Percentiles rank a stretch among this genome's conserved stretches.
phyloP scores from a whole-genome alignment of 345 rosid species.

The Hibiscus trionum region DNA sequence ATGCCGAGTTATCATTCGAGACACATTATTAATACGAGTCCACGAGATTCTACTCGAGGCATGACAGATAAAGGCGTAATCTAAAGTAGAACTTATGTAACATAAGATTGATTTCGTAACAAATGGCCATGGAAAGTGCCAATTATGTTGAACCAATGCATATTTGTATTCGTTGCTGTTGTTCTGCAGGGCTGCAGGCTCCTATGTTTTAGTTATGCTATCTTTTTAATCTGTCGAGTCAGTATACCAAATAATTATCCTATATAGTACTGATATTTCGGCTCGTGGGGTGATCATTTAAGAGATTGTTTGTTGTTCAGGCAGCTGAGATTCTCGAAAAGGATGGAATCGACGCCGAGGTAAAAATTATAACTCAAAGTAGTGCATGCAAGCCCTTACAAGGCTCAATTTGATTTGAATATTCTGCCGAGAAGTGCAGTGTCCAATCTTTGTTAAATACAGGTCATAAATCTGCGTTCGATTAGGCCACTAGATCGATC shows the following conservation, averaged over 20 bases:
- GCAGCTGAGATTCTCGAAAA: slow-evolving; percentile 81
- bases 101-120: neutral
- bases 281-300: neutral
- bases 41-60: neutral
- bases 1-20: neutral
- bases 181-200: neutral
- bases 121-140: neutral
- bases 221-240: neutral
- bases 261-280: neutral
- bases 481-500: slow-evolving; percentile 82
- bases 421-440: neutral
- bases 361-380: slow-evolving; percentile 18
- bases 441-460: slow-evolving; percentile 3
- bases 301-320: slow-evolving; percentile 24
- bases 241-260: too few species aligned
- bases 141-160: neutral
- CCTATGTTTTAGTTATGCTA: neutral
- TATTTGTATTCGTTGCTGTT: neutral
- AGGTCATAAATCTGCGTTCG: slow-evolving; percentile 86
- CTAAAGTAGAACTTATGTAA: neutral
- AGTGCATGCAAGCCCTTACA: neutral
- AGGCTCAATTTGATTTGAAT: neutral
- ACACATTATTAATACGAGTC: neutral
- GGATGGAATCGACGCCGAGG: slow-evolving; percentile 89
- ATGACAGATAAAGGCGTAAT: neutral